A percentile compares a stretch with the other conserved stretches of the same genome.
These are phyloP conservation scores for Vickermania spadyakhi DNA, from an alignment of 208 protist species.

Conservation along the genomic window DNA sequence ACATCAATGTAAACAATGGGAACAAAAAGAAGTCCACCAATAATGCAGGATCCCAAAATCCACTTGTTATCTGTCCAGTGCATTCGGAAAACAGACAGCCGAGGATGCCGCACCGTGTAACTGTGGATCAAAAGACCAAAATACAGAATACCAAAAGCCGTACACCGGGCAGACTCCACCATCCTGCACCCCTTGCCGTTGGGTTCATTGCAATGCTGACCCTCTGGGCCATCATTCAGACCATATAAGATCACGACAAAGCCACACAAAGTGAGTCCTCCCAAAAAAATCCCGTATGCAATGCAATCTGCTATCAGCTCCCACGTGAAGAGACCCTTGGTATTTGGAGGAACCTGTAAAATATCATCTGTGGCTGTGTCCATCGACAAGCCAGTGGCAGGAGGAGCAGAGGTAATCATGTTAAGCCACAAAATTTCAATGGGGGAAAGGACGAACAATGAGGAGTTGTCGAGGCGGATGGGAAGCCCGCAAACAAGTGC, in stretches of 20 bases:
- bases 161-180: slow-evolving; percentile 71
- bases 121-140: slow-evolving; percentile 84
- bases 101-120: slow-evolving; percentile 81
- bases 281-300: slow-evolving; percentile 80
- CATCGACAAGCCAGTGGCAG: slow-evolving; percentile 69
- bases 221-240: slow-evolving; percentile 41
- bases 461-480: slow-evolving; percentile 44
- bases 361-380: slow-evolving; percentile 69
- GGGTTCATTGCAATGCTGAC: slow-evolving; percentile 52
- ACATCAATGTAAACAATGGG: slow-evolving; percentile 71
- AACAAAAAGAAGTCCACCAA: slow-evolving; percentile 49
- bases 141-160: slow-evolving; percentile 76
- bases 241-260: slow-evolving; percentile 68
- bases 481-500: slow-evolving; percentile 79
- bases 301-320: slow-evolving; percentile 78
- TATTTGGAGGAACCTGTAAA: slow-evolving; percentile 72
- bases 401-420: slow-evolving; percentile 73
- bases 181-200: slow-evolving; percentile 29
- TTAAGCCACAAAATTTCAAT: slow-evolving; percentile 92
- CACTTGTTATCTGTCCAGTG: slow-evolving; percentile 82
- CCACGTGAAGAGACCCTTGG: slow-evolving; percentile 62
- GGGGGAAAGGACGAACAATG: slow-evolving; percentile 81
- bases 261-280: slow-evolving; percentile 31
- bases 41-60: slow-evolving; percentile 49
- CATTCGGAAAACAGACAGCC: slow-evolving; percentile 72